Evolutionary conservation across 805 yeast species (phyloP).

Genomic region (Saccharomycopsis amapae): DNA sequence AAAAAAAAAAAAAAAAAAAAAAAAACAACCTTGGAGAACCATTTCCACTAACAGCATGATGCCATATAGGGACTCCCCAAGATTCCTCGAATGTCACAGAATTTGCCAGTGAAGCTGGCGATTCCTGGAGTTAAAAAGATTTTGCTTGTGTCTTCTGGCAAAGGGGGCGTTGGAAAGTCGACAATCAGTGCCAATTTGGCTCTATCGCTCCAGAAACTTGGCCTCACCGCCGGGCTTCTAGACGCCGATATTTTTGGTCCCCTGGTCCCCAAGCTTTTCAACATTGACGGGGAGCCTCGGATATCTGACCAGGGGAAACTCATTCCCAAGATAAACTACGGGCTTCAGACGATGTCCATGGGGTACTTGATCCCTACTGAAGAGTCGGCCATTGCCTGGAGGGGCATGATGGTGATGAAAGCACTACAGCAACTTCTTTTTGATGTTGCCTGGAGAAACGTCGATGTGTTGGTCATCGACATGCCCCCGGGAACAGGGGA

Average conservation of each 20-base stretch:
- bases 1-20: no score
- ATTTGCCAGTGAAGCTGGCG: slow-evolving; percentile 40
- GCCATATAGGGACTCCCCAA: slow-evolving; percentile 40
- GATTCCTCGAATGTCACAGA: background rate
- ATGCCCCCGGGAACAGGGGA: slow-evolving; percentile 95
- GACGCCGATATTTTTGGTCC: slow-evolving; percentile 88
- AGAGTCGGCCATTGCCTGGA: slow-evolving; percentile 71
- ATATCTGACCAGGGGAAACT: slow-evolving; percentile 43
- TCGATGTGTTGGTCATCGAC: slow-evolving; percentile 69
- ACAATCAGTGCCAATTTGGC: slow-evolving; percentile 69
- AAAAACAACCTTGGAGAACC: background rate
- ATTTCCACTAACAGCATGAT: no score
- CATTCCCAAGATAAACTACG: slow-evolving; percentile 64
- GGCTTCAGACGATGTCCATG: slow-evolving; percentile 83
- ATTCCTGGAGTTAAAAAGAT: slow-evolving; percentile 58
- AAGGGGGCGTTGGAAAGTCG: slow-evolving; percentile 97
- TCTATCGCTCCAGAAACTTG: slow-evolving; percentile 45
- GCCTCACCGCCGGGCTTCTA: slow-evolving; percentile 56
- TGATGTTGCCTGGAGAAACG: slow-evolving; percentile 66
- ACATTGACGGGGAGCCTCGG: slow-evolving; percentile 64
- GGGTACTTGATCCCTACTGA: slow-evolving; percentile 66
- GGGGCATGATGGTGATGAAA: slow-evolving; percentile 82
- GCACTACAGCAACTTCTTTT: slow-evolving; percentile 78
- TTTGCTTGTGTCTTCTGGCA: slow-evolving; percentile 69
- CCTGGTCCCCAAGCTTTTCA: slow-evolving; percentile 65